Conservation (phyloP, 192 early-diverging fungal genomes). For the Paraglomus brasilianum region DNA sequence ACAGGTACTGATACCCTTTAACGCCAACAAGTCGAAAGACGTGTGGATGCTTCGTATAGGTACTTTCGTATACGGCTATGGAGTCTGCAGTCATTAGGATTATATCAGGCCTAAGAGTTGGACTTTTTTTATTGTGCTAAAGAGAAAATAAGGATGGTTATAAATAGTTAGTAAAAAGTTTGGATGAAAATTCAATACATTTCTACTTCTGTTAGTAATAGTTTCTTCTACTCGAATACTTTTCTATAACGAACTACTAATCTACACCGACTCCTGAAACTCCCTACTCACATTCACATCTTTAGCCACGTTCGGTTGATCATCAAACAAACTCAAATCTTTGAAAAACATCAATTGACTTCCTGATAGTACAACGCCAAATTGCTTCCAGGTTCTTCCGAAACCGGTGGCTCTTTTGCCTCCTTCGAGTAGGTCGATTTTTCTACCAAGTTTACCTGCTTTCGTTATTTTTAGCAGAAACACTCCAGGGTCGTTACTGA, state of each 20-base stretch:
- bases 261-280: too few relatives aligned
- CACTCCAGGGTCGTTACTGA: constrained; percentile 20
- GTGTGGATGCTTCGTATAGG: constrained; percentile 75
- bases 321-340: constrained; percentile 52
- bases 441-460: constrained; percentile 68
- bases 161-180: too few relatives aligned
- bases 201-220: too few relatives aligned
- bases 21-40: constrained; percentile 72
- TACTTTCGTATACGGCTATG: constrained; percentile 65
- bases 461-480: constrained; percentile 55
- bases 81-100: constrained; percentile 50
- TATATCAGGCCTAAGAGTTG: constrained; percentile 27
- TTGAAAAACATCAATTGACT: constrained; percentile 75
- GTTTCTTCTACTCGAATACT: too few relatives aligned
- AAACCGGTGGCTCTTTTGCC: constrained; percentile 56
- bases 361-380: constrained; percentile 76
- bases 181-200: background rate
- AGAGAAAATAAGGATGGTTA: too few relatives aligned
- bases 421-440: constrained; percentile 67
- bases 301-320: constrained; percentile 33
- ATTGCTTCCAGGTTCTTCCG: constrained; percentile 69
- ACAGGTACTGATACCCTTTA: constrained; percentile 70
- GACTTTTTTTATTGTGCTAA: constrained; percentile 25
- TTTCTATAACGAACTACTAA: too few relatives aligned
- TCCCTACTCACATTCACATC: background rate